Evolutionary conservation across 495 filamentous ascomycete species (phyloP).

Genomic region (Xanthoparmelia taractica): DNA sequence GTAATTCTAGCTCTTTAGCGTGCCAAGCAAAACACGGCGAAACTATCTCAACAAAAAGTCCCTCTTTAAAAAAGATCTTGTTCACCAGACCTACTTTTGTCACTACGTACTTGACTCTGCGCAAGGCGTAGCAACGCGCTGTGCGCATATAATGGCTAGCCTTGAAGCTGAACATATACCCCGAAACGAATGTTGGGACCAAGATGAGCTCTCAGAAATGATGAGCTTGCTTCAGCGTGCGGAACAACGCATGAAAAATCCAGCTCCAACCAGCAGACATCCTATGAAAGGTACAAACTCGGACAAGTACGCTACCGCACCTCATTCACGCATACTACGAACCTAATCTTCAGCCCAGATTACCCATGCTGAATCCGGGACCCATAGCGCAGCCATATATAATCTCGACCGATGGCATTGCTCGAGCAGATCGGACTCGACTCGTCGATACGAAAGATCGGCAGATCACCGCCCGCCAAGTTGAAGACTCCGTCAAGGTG

Average conservation of each 20-base stretch:
- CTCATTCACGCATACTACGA: neutral
- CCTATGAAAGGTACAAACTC: neutral
- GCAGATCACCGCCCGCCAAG: constrained; percentile 35
- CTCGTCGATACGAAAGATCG: constrained; percentile 39
- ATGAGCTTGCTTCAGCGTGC: constrained; percentile 57
- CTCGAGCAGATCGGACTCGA: constrained; percentile 35
- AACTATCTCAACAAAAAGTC: no score
- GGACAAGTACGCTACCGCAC: constrained; percentile 3
- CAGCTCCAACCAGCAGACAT: constrained; percentile 13
- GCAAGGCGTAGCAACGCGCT: no score
- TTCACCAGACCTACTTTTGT: no score
- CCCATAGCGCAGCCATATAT: constrained; percentile 42
- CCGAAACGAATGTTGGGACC: constrained; percentile 28
- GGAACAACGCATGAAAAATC: constrained; percentile 46
- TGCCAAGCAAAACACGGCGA: no score
- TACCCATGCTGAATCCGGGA: constrained; percentile 14
- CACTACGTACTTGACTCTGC: no score
- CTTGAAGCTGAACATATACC: neutral
- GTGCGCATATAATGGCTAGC: neutral
- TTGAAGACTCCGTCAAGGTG: constrained; percentile 38
- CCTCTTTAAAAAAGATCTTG: no score
- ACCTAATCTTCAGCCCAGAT: constrained; percentile 4
- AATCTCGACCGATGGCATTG: constrained; percentile 33
- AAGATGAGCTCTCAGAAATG: constrained; percentile 52
- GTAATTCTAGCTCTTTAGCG: no score